Conservation (phyloP, 2,329 filamentous ascomycete genomes). For the Hymenoscyphus infarciens region DNA sequence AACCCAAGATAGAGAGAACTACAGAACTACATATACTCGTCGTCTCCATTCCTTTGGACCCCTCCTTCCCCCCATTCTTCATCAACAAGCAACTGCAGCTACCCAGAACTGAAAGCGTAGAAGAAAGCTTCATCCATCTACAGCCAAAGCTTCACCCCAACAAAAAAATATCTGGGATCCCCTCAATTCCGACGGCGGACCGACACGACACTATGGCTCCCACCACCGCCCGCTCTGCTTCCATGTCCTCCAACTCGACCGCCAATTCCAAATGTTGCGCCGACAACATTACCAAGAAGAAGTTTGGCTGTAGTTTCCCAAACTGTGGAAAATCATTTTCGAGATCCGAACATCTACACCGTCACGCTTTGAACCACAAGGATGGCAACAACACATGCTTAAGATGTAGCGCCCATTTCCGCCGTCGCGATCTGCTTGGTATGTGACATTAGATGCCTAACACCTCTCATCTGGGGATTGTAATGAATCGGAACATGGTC, state of each 20-base stretch:
- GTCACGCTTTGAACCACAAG: constrained; percentile 50
- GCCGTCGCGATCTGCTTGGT: constrained; percentile 53
- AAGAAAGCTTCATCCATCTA: constrained; percentile 1
- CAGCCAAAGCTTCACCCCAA: constrained; percentile 6
- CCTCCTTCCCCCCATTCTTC: constrained; percentile 21
- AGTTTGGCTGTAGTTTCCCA: constrained; percentile 40
- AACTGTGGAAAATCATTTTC: constrained; percentile 47
- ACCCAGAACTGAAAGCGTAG: not conserved
- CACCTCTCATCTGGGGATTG: not conserved
- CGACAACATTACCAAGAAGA: constrained; percentile 31
- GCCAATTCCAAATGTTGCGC: constrained; percentile 24
- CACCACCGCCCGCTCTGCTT: constrained; percentile 26
- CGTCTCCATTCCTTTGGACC: constrained; percentile 23
- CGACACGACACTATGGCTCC: constrained; percentile 28
- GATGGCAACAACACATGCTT: constrained; percentile 48
- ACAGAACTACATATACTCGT: constrained; percentile 26
- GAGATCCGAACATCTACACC: constrained; percentile 48
- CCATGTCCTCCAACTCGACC: constrained; percentile 29
- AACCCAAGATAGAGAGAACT: constrained; percentile 5
- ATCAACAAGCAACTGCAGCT: not conserved
- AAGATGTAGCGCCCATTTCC: constrained; percentile 53
- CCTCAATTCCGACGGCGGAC: not conserved
- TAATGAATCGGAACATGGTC: not conserved
- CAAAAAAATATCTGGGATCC: constrained; percentile 2
- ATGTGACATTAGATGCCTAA: constrained; percentile 26